These are phyloP conservation scores for Citrus sinensis DNA, from an alignment of 345 rosid species.

Conservation along the genomic window DNA sequence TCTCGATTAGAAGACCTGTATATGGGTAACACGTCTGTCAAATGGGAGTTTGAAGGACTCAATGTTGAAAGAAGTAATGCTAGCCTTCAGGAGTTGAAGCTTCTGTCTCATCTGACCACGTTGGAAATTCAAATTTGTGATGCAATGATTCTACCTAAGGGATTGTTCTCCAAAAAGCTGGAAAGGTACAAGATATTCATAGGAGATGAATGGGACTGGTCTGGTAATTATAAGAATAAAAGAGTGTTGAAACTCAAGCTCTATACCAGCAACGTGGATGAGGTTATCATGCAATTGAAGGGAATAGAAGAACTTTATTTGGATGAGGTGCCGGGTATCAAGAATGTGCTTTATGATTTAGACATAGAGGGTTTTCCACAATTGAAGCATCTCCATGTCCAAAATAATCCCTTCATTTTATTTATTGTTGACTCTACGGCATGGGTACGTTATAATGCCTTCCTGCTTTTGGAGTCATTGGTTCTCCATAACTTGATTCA, in stretches of 20 bases:
- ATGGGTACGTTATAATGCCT: neutral
- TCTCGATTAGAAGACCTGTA: too few species aligned
- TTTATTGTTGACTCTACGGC: neutral
- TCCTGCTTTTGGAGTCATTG: neutral
- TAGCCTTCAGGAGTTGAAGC: neutral
- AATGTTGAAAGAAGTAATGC: neutral
- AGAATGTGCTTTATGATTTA: neutral
- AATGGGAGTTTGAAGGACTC: constrained; percentile 18
- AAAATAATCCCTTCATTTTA: neutral
- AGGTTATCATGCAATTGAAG: neutral
- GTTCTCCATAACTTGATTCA: too few species aligned
- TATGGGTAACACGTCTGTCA: too few species aligned
- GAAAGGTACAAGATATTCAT: constrained; percentile 3
- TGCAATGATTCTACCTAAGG: neutral
- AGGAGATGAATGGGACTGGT: constrained; percentile 12
- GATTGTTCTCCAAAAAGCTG: neutral
- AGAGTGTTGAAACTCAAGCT: constrained; percentile 20
- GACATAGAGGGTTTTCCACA: constrained; percentile 1
- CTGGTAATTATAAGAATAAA: neutral
- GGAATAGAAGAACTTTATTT: neutral
- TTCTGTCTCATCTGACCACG: constrained; percentile 8
- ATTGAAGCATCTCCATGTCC: constrained; percentile 8
- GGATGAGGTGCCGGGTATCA: neutral
- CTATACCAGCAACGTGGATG: neutral
- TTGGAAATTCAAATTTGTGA: constrained; percentile 10